Percentiles rank a stretch among this genome's conserved stretches.
These are phyloP conservation scores for Russula compacta DNA, from an alignment of 768 basidiomycete genomes.

Conservation along the genomic window DNA sequence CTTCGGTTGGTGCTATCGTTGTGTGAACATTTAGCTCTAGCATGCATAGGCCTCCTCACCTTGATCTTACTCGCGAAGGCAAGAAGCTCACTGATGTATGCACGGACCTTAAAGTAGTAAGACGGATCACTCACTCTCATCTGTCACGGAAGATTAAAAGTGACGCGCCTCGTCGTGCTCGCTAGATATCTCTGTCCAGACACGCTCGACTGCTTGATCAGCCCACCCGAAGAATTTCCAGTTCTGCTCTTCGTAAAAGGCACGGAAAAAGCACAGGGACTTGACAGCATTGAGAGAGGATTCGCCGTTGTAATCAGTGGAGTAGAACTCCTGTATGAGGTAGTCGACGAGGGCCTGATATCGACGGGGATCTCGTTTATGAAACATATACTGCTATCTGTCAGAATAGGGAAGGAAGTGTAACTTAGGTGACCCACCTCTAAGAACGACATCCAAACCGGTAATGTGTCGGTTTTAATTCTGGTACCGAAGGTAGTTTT, in stretches of 20 bases:
- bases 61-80: constrained; percentile 65
- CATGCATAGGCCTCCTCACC: constrained; percentile 30
- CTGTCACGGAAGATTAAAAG: constrained; percentile 3
- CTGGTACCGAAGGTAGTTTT: constrained; percentile 56
- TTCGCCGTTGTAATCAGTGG: constrained; percentile 71
- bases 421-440: constrained; percentile 37
- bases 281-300: constrained; percentile 77
- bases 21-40: neutral
- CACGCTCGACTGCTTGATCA: constrained; percentile 53
- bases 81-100: constrained; percentile 66
- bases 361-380: constrained; percentile 74
- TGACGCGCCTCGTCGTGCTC: constrained; percentile 69
- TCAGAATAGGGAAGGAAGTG: neutral
- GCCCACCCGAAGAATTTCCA: constrained; percentile 80
- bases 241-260: constrained; percentile 63
- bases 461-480: constrained; percentile 73
- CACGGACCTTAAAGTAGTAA: constrained; percentile 44
- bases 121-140: neutral
- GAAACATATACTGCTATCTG: constrained; percentile 54
- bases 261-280: constrained; percentile 55
- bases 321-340: constrained; percentile 51
- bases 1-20: constrained; percentile 49
- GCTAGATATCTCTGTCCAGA: constrained; percentile 61
- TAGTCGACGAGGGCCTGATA: constrained; percentile 72
- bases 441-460: constrained; percentile 71